These are phyloP conservation scores for Scutellaria galericulata DNA, from an alignment of 257 asterid genomes.

Conservation along the genomic window DNA sequence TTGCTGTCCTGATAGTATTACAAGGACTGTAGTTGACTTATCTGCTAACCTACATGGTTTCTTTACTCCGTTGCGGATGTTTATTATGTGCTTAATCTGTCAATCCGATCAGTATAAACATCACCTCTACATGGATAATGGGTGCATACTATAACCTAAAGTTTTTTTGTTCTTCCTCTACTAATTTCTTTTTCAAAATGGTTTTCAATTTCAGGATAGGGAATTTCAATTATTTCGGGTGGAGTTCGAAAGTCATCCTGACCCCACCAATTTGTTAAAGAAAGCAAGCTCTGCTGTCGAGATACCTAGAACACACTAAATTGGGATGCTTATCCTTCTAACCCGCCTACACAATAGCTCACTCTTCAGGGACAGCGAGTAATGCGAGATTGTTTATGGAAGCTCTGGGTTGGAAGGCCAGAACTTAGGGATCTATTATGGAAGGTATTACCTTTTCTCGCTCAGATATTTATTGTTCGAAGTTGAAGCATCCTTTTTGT, in stretches of 20 bases:
- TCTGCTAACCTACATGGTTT: background rate
- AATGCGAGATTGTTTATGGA: constrained; percentile 89
- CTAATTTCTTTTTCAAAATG: too few species aligned
- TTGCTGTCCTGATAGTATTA: constrained; percentile 14
- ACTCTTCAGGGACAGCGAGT: constrained; percentile 67
- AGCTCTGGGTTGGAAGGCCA: constrained; percentile 83
- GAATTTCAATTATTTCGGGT: too few species aligned
- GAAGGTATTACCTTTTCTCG: constrained; percentile 66
- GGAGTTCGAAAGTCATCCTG: too few species aligned
- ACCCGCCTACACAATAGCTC: too few species aligned
- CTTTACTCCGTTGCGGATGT: too few species aligned
- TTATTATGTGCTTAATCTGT: background rate
- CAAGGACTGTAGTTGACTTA: constrained; percentile 11
- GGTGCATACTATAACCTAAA: constrained; percentile 58
- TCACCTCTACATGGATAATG: constrained; percentile 15
- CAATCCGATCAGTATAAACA: background rate
- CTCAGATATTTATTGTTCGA: constrained; percentile 31
- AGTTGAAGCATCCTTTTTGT: constrained; percentile 25
- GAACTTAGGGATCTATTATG: constrained; percentile 79
- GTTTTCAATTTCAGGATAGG: too few species aligned
- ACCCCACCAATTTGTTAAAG: too few species aligned
- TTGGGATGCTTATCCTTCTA: too few species aligned
- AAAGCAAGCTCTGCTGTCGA: too few species aligned
- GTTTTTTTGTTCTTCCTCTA: constrained; percentile 54
- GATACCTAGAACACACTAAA: too few species aligned